Evolutionary conservation across 345 rosid genomes (phyloP).

Genomic region (Melastoma malabathricum): DNA sequence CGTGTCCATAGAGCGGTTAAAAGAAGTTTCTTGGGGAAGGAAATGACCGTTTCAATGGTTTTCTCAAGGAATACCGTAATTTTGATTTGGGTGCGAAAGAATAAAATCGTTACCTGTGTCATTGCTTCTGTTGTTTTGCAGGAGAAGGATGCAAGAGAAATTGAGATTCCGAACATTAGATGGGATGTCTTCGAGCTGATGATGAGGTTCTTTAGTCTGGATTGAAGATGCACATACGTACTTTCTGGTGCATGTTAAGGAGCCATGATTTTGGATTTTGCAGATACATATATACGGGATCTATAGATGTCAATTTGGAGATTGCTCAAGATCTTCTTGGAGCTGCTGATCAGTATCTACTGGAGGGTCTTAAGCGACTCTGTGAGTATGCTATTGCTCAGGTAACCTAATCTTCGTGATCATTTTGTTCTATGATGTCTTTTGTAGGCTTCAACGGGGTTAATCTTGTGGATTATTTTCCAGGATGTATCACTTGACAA

Average conservation of each 20-base stretch:
- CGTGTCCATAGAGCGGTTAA: no score
- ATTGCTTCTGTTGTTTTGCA: slow-evolving; percentile 13
- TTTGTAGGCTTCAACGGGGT: no score
- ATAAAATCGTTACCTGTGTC: background rate
- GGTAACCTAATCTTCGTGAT: slow-evolving; percentile 20
- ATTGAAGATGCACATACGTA: background rate
- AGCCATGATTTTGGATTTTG: background rate
- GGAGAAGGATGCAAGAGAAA: slow-evolving; percentile 93
- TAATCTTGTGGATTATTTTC: background rate
- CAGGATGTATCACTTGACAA: slow-evolving; percentile 52
- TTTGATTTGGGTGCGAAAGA: background rate
- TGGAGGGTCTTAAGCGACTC: slow-evolving; percentile 86
- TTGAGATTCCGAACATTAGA: slow-evolving; percentile 90
- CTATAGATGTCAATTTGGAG: slow-evolving; percentile 58
- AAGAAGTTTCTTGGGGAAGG: background rate
- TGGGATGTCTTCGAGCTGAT: slow-evolving; percentile 94
- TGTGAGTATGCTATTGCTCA: slow-evolving; percentile 91
- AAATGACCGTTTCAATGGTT: background rate
- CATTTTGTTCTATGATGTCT: no score
- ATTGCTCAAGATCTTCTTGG: slow-evolving; percentile 85
- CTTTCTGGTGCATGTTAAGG: background rate
- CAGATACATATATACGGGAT: slow-evolving; percentile 91
- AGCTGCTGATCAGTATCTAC: slow-evolving; percentile 94
- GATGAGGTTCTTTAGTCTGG: slow-evolving; percentile 55
- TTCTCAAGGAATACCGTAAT: background rate